These are phyloP conservation scores for Neoboletus brunneissimus DNA, from an alignment of 768 basidiomycete species.

Conservation along the genomic window DNA sequence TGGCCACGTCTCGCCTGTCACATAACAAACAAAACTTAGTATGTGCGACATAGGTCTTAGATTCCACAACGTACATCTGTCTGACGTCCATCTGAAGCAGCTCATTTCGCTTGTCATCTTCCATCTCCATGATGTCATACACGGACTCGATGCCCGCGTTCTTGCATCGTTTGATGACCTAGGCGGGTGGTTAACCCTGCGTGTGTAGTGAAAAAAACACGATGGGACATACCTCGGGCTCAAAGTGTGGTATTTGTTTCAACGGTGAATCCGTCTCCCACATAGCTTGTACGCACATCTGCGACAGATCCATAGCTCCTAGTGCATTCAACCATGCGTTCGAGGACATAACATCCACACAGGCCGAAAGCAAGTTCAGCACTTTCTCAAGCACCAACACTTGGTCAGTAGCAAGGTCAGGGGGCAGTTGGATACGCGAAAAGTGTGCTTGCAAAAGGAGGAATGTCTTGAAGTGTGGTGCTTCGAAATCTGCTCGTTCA, in stretches of 20 bases:
- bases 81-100: conserved; percentile 80
- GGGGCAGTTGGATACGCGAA: conserved; percentile 85
- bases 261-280: conserved; percentile 97
- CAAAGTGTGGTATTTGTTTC: conserved; percentile 96
- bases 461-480: conserved; percentile 98
- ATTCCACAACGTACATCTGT: conserved; percentile 66
- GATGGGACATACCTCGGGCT: conserved; percentile 59
- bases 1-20: conserved; percentile 86
- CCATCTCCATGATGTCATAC: conserved; percentile 98
- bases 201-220: neutral
- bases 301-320: conserved; percentile 95
- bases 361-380: conserved; percentile 86
- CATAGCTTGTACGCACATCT: conserved; percentile 98
- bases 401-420: conserved; percentile 93
- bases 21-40: neutral
- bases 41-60: neutral
- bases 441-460: conserved; percentile 96
- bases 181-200: conserved; percentile 2
- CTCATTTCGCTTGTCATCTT: conserved; percentile 81
- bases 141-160: conserved; percentile 81
- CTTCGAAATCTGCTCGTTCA: conserved; percentile 78
- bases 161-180: conserved; percentile 86
- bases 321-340: conserved; percentile 94
- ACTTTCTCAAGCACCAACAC: conserved; percentile 84
- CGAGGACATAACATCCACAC: conserved; percentile 97